Base-by-base conservation (phyloP, 495 filamentous ascomycete species). In the Cercophora samala region DNA sequence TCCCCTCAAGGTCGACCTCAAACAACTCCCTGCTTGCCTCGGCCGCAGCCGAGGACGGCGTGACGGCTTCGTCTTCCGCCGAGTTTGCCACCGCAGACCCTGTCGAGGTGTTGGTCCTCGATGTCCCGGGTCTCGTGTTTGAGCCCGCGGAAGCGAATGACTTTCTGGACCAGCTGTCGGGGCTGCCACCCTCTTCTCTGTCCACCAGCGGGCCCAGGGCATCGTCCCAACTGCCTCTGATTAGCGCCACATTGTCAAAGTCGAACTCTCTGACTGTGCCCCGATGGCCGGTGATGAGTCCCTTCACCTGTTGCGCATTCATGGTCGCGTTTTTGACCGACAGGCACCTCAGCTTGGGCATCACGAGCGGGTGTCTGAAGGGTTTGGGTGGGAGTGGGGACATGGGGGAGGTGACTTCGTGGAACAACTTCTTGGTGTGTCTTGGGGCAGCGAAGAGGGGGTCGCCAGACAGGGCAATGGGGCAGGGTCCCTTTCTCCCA, bases 151-250 rank as follows among this genome's bases (percentile, higher is more conserved):
- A 69, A 3, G 46, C 64, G 6, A 76, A n/a, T 5, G 78, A 82
- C 46, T 77, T 71, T 15, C 80, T 70, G 15, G 75, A 80, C 81
- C 81, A 84, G n/a, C 68, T 68, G 25, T 77, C 76, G 25, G 72
- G 69, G 3, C 58, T 62, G 60, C 72, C 73, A 3, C 37, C 37
- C 37, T 46, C 15, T 11, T 46, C 37, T 46, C 13, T 46, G 19
- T 77, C 74, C 59, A 84, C 86, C 66, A 93, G 74, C 3, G 89
- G 89, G 32, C 84, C 85, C 3, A 93, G 81, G 1, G 90, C 91
- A 58, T 91, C 88, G 64, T 93, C 89, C 91, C 90, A 93, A 61
- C 79, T 87, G 22, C 88, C 91, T 62, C 78, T 80, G 19, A 88
- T 82, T 25, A 93, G 79, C 29, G 80, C 77, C 13, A 89, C 85